Evolutionary conservation across 768 basidiomycete genomes (phyloP), one percentile per base, ranked within the genome.

Genomic region (Pleurotus djamor): DNA sequence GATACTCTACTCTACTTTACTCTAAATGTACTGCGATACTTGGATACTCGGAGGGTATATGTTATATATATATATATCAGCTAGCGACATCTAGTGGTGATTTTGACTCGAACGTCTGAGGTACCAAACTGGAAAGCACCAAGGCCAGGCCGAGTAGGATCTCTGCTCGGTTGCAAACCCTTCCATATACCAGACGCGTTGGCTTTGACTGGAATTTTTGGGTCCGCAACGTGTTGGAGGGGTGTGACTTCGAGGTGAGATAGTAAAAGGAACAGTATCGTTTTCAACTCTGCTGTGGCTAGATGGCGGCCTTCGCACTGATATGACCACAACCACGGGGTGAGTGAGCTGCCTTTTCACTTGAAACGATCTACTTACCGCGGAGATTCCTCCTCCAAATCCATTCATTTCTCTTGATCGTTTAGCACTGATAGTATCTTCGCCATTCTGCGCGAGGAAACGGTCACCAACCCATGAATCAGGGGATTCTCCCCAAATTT

Each of bases 271-370:
- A 45, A 8, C 7, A 58, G 57, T 7, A 58, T 36, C 13, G 45
- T 34, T 41, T 58, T 58, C 4, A 58, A 48, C 36, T 58, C 57
- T 8, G 57, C 57, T 0, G 57, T 51, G 17, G 57, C 57, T 13
- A 58, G 57, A 43, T 58, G 57, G 14, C 57, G 57, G 6, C 57
- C 57, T 58, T 58, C 57, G 35, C 57, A 58, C 57, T 58, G n/a
- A 8, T 43, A 8, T 3, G 21, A 28, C 21, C 21, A 28, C 21
- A 28, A 28, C 21, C 21, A 41, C 54, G 9, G 3, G 17, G 21
- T 16, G 17, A 43, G 34, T 5, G 28, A 47, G 7, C 16, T 17
- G 17, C 45, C 10, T 17, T 16, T 17, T 14, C 7, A 47, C n/a
- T 7, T 47, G 45, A 17, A 16, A 17, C 7, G n/a, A 17, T 38